Base-by-base conservation (phyloP, 306 rosid genomes). In the Dryas alaskensis region DNA sequence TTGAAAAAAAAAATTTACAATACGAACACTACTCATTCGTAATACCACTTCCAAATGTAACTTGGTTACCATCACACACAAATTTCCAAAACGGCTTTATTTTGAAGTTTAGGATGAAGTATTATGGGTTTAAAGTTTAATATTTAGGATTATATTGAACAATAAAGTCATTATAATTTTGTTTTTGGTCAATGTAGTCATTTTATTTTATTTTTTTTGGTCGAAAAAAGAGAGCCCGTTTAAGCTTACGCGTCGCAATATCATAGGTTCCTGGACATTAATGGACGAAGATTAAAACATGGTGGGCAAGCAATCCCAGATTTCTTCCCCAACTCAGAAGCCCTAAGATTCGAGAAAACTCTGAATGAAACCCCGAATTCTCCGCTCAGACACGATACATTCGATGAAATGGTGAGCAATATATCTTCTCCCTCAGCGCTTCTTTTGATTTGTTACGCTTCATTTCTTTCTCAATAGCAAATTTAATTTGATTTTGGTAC, bases 371-470 rank as follows among this genome's bases (percentile, higher is more conserved):
- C 42, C 10, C 47, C 60, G 57, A 65, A 53, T 55, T 50, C 66
- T 52, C 63, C 45, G 52, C 31, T 60, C 71, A 7, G 10, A 69
- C 45, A 45, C 52, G 43, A 69, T 46, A 68, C 60, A 62, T 59
- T 60, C 49, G 7, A 78, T 47, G 60, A 4, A 39, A 85, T 85
- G 92, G 92, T 85, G 70, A 81, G 85, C 55, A n/a, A 70, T 73
- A 31, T 69, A 13, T 31, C 9, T 11, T 22, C 9, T 19, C 51
- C 50, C 45, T 9, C 7, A 16, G 46, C 49, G 14, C 45, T 1
- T 12, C 25, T 16, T 72, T 58, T 40, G 80, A 45, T 19, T 52
- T 7, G 19, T 50, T 16, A 46, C 27, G 16, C 37, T 76, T 48
- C 16, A 37, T 73, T 48, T 61, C 8, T 54, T 13, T 7, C 73